These are phyloP conservation scores for Aspergillus hiratsukae DNA, from an alignment of 2,329 filamentous ascomycete species.

Conservation along the genomic window DNA sequence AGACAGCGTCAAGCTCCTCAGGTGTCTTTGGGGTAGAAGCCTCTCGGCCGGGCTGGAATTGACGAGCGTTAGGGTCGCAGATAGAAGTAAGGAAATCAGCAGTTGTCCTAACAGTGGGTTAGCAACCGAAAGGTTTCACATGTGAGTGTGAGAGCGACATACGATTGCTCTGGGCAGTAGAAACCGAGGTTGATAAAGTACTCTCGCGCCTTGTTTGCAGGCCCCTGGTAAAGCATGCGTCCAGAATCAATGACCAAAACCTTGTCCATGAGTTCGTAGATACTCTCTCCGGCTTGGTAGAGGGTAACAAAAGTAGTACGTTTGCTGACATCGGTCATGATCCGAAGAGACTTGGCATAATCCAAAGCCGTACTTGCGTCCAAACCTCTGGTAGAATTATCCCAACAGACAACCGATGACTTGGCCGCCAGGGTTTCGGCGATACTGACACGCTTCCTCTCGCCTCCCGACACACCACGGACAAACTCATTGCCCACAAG, in stretches of 20 bases:
- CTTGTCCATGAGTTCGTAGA: slow-evolving; percentile 74
- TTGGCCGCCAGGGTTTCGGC: slow-evolving; percentile 72
- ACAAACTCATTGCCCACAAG: slow-evolving; percentile 69
- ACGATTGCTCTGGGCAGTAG: slow-evolving; percentile 50
- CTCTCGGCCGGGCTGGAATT: slow-evolving; percentile 63
- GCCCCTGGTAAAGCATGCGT: slow-evolving; percentile 64
- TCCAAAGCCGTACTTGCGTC: slow-evolving; percentile 76
- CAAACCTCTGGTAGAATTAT: slow-evolving; percentile 75
- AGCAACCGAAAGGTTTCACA: background rate
- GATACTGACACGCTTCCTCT: slow-evolving; percentile 75
- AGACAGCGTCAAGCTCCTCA: slow-evolving; percentile 64
- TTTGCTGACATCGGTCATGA: slow-evolving; percentile 72
- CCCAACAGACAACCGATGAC: slow-evolving; percentile 70
- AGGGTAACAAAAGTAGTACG: slow-evolving; percentile 67
- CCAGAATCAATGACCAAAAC: slow-evolving; percentile 72
- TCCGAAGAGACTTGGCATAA: slow-evolving; percentile 64
- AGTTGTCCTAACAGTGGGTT: slow-evolving; percentile 53
- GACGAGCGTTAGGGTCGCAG: slow-evolving; percentile 67
- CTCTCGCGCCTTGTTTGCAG: slow-evolving; percentile 54
- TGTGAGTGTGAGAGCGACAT: background rate
- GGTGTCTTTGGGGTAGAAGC: slow-evolving; percentile 64
- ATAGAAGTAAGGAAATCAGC: slow-evolving; percentile 74
- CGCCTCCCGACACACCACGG: slow-evolving; percentile 72
- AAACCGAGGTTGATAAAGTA: slow-evolving; percentile 67
- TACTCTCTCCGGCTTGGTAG: slow-evolving; percentile 66